Conservation (phyloP, 2,329 filamentous ascomycete species). For the Huntiella decipiens region DNA sequence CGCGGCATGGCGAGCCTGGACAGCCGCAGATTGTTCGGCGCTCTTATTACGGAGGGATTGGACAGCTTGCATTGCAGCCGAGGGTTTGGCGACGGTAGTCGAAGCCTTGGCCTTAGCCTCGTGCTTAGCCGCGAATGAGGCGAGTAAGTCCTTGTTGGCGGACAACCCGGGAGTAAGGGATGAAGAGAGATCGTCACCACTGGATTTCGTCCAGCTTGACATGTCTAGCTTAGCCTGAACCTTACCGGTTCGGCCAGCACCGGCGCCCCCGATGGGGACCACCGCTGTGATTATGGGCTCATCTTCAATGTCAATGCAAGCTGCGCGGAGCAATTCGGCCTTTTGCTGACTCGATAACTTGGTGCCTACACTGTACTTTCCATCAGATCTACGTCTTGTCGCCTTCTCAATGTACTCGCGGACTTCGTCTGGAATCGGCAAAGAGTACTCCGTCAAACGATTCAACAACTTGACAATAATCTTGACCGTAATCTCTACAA, state of each 20-base stretch:
- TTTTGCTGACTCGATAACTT: conserved; percentile 70
- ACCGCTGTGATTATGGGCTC: conserved; percentile 14
- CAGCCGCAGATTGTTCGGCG: conserved; percentile 8
- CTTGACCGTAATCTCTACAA: conserved; percentile 64
- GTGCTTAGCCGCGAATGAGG: conserved; percentile 24
- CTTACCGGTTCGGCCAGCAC: conserved; percentile 19
- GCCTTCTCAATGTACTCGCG: conserved; percentile 45
- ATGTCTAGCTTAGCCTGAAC: conserved; percentile 40
- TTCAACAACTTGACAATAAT: conserved; percentile 70
- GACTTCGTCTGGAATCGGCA: conserved; percentile 46
- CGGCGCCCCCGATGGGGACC: not conserved
- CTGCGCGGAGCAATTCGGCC: conserved; percentile 53
- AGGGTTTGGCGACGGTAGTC: not conserved
- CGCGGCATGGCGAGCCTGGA: conserved; percentile 14
- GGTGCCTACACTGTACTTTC: conserved; percentile 45
- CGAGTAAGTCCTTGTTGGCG: conserved; percentile 25
- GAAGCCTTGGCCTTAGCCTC: conserved; percentile 17
- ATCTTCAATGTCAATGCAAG: conserved; percentile 39
- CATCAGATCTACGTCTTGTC: conserved; percentile 32
- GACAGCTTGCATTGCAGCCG: conserved; percentile 9
- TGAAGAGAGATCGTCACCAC: conserved; percentile 27
- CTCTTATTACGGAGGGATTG: conserved; percentile 9
- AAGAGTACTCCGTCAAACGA: conserved; percentile 57
- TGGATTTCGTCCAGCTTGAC: conserved; percentile 36
- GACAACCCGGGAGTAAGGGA: conserved; percentile 29